Evolutionary conservation across 163 green algal genomes (phyloP).

Genomic region (Chlamydomonas reinhardtii): DNA sequence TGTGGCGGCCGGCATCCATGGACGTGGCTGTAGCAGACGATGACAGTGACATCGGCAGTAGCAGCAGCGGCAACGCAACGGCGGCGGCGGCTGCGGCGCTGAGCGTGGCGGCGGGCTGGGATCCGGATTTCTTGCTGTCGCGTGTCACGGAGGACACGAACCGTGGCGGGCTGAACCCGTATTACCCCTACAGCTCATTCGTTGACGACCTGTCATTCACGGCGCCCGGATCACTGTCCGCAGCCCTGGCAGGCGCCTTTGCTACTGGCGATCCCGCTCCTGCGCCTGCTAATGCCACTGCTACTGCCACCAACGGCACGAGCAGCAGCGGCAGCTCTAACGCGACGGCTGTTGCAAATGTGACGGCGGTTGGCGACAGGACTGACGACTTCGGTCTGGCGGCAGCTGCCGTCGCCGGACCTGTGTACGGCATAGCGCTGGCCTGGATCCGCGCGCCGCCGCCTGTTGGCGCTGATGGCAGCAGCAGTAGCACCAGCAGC

Average conservation of each 20-base stretch:
- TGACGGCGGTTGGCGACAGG: neutral
- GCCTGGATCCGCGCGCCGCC: neutral
- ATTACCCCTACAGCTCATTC: slow-evolving; percentile 29
- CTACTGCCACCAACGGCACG: too few species aligned
- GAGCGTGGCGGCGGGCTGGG: neutral
- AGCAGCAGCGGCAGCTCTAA: too few species aligned
- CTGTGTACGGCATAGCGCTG: slow-evolving; percentile 18
- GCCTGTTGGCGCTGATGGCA: neutral
- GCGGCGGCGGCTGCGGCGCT: neutral
- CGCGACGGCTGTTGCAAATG: too few species aligned
- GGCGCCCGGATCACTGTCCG: neutral
- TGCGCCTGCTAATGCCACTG: too few species aligned
- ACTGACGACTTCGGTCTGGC: neutral
- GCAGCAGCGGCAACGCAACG: neutral
- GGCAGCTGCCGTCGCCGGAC: neutral
- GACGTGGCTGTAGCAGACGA: neutral
- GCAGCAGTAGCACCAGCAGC: too few species aligned
- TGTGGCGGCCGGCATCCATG: neutral
- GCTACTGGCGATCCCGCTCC: too few species aligned
- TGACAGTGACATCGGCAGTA: neutral
- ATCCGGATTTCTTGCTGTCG: neutral
- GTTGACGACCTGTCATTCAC: slow-evolving; percentile 24
- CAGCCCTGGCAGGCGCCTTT: slow-evolving; percentile 1
- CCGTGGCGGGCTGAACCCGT: neutral
- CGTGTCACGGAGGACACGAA: too few species aligned